A percentile compares a stretch with the other conserved stretches of the same genome.
These are phyloP conservation scores for Epichloe amarillans DNA, from an alignment of 2,329 filamentous ascomycete species.

Conservation along the genomic window DNA sequence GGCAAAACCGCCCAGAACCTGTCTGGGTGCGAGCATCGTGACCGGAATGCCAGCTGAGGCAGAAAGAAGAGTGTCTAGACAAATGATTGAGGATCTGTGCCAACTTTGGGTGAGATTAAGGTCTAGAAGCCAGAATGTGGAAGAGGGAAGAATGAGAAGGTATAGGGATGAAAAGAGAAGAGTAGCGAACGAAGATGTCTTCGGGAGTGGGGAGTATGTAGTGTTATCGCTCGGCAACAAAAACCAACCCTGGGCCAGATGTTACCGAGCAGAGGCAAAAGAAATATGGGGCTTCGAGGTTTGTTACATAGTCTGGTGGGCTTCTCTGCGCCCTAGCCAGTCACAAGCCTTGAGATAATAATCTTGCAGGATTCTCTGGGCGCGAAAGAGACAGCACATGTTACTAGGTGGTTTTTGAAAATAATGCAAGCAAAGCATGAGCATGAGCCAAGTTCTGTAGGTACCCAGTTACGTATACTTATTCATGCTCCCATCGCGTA, in stretches of 20 bases:
- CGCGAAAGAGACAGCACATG: too few species aligned
- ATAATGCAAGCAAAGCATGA: too few species aligned
- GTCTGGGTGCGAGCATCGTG: slow-evolving; percentile 59
- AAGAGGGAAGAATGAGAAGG: slow-evolving; percentile 5
- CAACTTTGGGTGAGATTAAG: slow-evolving; percentile 11
- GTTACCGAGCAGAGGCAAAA: slow-evolving; percentile 8
- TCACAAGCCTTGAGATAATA: slow-evolving; percentile 14
- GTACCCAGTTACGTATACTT: too few species aligned
- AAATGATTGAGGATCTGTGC: slow-evolving; percentile 8
- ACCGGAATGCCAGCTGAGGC: slow-evolving; percentile 19
- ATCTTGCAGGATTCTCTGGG: slow-evolving; percentile 4
- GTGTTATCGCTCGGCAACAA: slow-evolving; percentile 13
- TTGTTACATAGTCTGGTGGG: not conserved
- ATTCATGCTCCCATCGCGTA: too few species aligned
- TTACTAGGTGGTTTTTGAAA: too few species aligned
- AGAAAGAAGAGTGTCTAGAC: slow-evolving; percentile 15
- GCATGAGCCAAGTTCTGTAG: too few species aligned
- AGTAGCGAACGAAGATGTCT: slow-evolving; percentile 5
- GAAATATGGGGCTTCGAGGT: not conserved
- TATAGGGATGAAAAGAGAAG: slow-evolving; percentile 10
- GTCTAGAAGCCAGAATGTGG: slow-evolving; percentile 4
- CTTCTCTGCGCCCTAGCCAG: slow-evolving; percentile 7
- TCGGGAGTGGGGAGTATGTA: slow-evolving; percentile 11
- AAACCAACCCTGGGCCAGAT: slow-evolving; percentile 7
- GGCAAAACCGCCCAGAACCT: slow-evolving; percentile 52